Percentiles rank a stretch among this genome's conserved stretches.
Conservation (phyloP, 345 rosid genomes). For the Boechera retrofracta region DNA sequence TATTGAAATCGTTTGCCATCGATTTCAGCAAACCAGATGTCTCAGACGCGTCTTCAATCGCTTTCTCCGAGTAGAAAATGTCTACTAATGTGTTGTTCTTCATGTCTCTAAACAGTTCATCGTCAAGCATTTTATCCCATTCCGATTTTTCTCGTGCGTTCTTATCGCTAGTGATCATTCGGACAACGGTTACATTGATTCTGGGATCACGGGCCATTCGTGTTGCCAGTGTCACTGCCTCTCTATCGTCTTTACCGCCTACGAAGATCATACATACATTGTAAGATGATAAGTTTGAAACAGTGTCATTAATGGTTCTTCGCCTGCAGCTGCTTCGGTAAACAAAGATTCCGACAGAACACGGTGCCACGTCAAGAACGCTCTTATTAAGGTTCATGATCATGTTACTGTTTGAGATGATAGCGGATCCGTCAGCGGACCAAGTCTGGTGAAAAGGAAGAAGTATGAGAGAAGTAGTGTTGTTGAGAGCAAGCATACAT, state of each 20-base stretch:
- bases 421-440: constrained; percentile 44
- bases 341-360: constrained; percentile 64
- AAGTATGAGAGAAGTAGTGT: constrained; percentile 51
- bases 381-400: constrained; percentile 49
- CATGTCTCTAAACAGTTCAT: constrained; percentile 33
- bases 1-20: constrained; percentile 37
- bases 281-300: not conserved
- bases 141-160: constrained; percentile 3
- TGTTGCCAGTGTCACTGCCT: constrained; percentile 44
- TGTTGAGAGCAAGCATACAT: constrained; percentile 60
- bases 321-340: constrained; percentile 38
- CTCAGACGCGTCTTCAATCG: constrained; percentile 41
- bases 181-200: constrained; percentile 29
- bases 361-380: constrained; percentile 60
- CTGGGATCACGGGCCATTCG: constrained; percentile 37
- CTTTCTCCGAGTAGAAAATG: constrained; percentile 25
- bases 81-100: constrained; percentile 16
- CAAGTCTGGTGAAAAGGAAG: constrained; percentile 66
- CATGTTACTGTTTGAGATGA: constrained; percentile 45
- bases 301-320: constrained; percentile 21
- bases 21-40: constrained; percentile 35
- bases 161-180: constrained; percentile 18
- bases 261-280: constrained; percentile 45
- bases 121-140: constrained; percentile 47
- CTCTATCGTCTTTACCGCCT: constrained; percentile 56